Conservation (phyloP, 768 basidiomycete species). For the Kwoniella bestiolae region DNA sequence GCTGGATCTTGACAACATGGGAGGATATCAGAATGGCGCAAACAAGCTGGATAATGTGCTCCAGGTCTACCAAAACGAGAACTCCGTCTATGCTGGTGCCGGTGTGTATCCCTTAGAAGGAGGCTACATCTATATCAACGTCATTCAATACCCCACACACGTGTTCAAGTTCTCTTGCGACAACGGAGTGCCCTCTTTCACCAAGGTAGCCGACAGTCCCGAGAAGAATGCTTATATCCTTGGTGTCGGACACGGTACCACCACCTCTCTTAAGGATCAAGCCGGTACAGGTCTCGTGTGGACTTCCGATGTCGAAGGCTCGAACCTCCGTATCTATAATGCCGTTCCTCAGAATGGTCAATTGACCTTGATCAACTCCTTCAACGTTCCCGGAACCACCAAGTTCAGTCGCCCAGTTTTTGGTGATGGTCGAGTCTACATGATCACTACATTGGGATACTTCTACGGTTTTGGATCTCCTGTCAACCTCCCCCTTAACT, state of each 20-base stretch:
- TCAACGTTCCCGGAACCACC: constrained; percentile 19
- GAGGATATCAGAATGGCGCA: constrained; percentile 21
- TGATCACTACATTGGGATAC: constrained; percentile 13
- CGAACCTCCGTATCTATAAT: constrained; percentile 22
- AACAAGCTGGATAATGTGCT: constrained; percentile 23
- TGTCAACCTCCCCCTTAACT: constrained; percentile 25
- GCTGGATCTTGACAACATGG: constrained; percentile 23
- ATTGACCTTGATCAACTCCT: constrained; percentile 24
- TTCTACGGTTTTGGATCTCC: constrained; percentile 26
- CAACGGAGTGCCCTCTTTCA: constrained; percentile 21
- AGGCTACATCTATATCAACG: constrained; percentile 25
- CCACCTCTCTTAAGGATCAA: constrained; percentile 20
- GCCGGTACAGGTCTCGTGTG: constrained; percentile 22
- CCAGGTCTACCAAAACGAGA: constrained; percentile 24
- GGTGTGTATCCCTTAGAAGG: constrained; percentile 25
- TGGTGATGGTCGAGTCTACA: constrained; percentile 23
- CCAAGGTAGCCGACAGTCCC: constrained; percentile 23
- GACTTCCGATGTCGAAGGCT: constrained; percentile 16
- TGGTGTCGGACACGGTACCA: constrained; percentile 21
- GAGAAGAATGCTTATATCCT: constrained; percentile 29
- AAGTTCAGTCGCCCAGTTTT: constrained; percentile 23
- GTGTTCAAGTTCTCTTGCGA: constrained; percentile 28
- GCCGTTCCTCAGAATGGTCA: constrained; percentile 19
- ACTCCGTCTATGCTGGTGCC: constrained; percentile 23
- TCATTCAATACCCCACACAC: constrained; percentile 24